Evolutionary conservation across 129 eudicot species (phyloP), one percentile per base, ranked within the genome.

Genomic region (Tanacetum coccineum): DNA sequence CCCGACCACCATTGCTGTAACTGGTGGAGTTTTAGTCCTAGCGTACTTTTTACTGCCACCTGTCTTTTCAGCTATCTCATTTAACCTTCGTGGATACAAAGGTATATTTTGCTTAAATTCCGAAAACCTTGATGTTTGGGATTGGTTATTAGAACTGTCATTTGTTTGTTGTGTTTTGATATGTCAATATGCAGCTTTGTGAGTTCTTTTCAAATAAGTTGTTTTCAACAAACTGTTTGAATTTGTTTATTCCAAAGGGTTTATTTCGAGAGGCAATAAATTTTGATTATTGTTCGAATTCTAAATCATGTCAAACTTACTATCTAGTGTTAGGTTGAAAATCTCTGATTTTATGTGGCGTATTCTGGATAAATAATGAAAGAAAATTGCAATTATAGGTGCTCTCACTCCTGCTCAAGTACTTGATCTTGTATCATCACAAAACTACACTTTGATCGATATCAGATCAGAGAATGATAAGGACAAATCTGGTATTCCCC

Each of bases 381-480:
- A 22, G 42, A 1, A 36, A 36, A 6, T 36, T 6, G 12, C 45
- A 60, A 32, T 68, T 77, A 19, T 59, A 93, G 99, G 99, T 75
- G 84, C 21, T 49, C 87, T 93, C 26, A 80, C 95, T 60, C 87
- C 96, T 59, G 96, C 99, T 62, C 99, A 84, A 81, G 80, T 95
- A 25, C 84, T 93, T 79, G 99, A 93, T 81, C 82, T 84, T 53
- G 80, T 93, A 84, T 80, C 85, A 32, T 69, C 92, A 72, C 75
- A 71, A 70, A 89, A 81, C 76, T 78, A 93, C 84, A 59, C 83
- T 59, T 54, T 93, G 82, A 81, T 93, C 49, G 99, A 93, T 84
- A 83, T 93, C 66, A 77, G 99, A 71, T 81, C 97, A 10, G 99
- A 94, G 80, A 89, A 87, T 64, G 99, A 94, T 26, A 94, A 94